Evolutionary conservation across 2,329 filamentous ascomycete genomes (phyloP), one percentile per base, ranked within the genome.

Genomic region (Fusarium bulbicola): DNA sequence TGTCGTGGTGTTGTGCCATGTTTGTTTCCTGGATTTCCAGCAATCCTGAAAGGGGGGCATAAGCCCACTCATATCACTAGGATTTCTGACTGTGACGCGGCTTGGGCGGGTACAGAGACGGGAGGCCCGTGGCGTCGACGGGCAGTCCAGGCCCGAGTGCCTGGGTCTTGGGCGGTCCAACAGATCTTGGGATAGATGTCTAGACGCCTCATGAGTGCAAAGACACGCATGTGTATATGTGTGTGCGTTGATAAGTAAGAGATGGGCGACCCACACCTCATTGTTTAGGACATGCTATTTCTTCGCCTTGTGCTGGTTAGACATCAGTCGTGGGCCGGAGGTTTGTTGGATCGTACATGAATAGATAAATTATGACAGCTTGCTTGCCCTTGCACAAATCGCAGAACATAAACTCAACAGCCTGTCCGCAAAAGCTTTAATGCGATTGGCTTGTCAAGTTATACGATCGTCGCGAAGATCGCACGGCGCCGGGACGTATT

Each of bases 371-470:
- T 53, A n/a, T 54, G 54, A 68, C 59, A 62, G 53, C 66, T 58
- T 45, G 43, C n/a, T 47, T 8, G 42, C 50, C 58, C 50, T 54
- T 32, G 59, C 66, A 60, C 66, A 68, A 59, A 67, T 59, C 15
- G 43, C 40, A 49, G 54, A 52, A 57, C 62, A 63, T 52, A 39
- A 54, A 54, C 39, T 42, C 20, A 26, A 56, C 52, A 65, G 74
- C 73, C 73, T 73, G 77, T 77, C 74, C 79, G 71, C 72, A 37
- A 45, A 74, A 56, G 13, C 66, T 24, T 42, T 71, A 76, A 80
- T 81, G 80, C 80, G 80, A 81, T 81, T 81, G 80, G 80, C 75
- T 77, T 70, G 58, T 75, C 76, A 78, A 66, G 70, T 74, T 73
- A 73, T 59, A 74, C 77, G 72, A 80, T 76, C 70, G 70, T 71